Evolutionary conservation across 116 monocot species (phyloP), one percentile per base, ranked within the genome.

Genomic region (Papilionanthe hybrid): DNA sequence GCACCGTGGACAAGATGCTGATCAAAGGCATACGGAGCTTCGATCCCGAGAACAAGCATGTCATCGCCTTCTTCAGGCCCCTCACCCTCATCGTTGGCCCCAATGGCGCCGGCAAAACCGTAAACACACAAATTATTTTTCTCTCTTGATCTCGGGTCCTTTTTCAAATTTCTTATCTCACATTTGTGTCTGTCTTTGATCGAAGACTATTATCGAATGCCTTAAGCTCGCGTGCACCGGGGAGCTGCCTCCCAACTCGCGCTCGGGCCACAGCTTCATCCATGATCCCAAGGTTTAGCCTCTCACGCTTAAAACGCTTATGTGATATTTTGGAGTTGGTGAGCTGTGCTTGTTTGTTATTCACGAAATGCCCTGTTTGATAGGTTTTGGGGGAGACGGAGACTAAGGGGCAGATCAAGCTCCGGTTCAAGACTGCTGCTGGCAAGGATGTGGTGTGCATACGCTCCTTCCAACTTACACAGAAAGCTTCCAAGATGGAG

Each of bases 401-500:
- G 84, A 98, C 98, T 13, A 98, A 98, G 87, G 98, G 91, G 7
- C 98, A 98, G 76, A 92, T 98, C 56, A 98, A 98, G 84, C 84
- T 98, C 53, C 82, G 98, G 76, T 98, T 98, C 85, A 98, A 94
- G 88, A 98, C 98, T 19, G 98, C 94, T 13, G 93, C 98, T 0
- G 90, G 93, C n/a, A 94, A 90, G 83, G 98, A 98, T 67, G 94
- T 98, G 30, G 98, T 98, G 25, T 94, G 94, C 79, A 90, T 98
- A 29, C 83, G 94, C 15, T 98, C 98, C 23, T 97, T 94, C 83
- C 97, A 97, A 85, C 87, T 97, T 69, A 94, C 97, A 0, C 97
- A 97, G 83, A 97, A 97, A 86, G 92, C 94, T 4, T 97, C 97
- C 12, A 97, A 94, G 82, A 89, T 97, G 97, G 97, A 97, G 91